Percentiles rank a stretch among this genome's conserved stretches.
phyloP scores from a whole-genome alignment of 768 basidiomycete genomes.

The Boletus rubroflammeus region DNA sequence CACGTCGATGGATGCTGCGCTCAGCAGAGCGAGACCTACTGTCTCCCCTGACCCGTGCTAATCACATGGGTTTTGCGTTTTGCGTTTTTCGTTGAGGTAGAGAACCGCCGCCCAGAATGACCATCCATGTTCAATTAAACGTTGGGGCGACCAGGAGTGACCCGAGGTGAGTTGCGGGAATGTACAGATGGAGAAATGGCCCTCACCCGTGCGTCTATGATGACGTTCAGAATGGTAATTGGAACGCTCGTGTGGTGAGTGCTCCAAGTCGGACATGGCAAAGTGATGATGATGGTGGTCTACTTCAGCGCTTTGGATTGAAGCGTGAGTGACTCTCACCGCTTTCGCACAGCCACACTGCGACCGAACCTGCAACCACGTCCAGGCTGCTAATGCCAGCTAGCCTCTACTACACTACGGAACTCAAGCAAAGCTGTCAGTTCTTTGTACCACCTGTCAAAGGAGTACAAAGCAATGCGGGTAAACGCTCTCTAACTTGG shows the following conservation, averaged over 20 bases:
- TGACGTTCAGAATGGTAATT: constrained; percentile 6
- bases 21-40: constrained; percentile 28
- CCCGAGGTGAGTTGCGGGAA: constrained; percentile 22
- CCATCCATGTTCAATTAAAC: constrained; percentile 2
- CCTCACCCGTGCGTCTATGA: constrained; percentile 25
- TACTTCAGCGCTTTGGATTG: background rate
- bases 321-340: background rate
- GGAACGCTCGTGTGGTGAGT: constrained; percentile 8
- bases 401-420: too few relatives aligned
- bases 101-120: constrained; percentile 21
- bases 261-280: constrained; percentile 15
- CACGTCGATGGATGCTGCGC: constrained; percentile 5
- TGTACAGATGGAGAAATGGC: background rate
- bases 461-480: background rate
- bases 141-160: constrained; percentile 26
- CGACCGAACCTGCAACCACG: background rate
- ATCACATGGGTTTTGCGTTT: background rate
- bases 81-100: background rate
- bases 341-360: background rate
- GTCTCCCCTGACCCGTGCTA: constrained; percentile 19
- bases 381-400: too few relatives aligned
- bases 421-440: background rate
- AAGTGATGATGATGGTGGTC: background rate
- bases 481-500: background rate
- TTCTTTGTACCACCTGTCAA: background rate